Evolutionary conservation across 495 filamentous ascomycete genomes (phyloP).

Genomic region (Parmelia sp.): DNA sequence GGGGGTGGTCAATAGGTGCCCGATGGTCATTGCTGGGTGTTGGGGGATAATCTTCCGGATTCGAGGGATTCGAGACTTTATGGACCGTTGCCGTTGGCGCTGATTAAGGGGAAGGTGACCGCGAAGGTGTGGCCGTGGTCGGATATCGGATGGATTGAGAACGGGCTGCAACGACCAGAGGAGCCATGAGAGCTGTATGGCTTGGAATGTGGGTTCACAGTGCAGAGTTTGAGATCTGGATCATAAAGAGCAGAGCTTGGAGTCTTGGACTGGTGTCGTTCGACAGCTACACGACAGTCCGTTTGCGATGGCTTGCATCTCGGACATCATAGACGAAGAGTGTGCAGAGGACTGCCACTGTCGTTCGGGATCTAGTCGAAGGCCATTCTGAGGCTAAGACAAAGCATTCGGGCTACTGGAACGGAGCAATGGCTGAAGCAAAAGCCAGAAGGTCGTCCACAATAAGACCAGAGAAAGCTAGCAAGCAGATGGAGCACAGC

Average conservation of each 20-base stretch:
- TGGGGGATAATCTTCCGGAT: slow-evolving; percentile 76
- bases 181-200: background rate
- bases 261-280: too few species aligned
- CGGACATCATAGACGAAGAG: background rate
- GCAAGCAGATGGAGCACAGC: too few species aligned
- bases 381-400: background rate
- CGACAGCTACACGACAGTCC: background rate
- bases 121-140: slow-evolving; percentile 51
- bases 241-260: background rate
- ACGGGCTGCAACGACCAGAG: slow-evolving; percentile 38
- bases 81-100: slow-evolving; percentile 75
- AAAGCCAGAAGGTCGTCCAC: too few species aligned
- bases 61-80: slow-evolving; percentile 81
- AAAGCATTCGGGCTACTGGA: too few species aligned
- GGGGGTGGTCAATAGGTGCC: slow-evolving; percentile 54
- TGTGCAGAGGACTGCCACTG: background rate
- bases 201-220: background rate
- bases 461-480: too few species aligned
- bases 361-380: background rate
- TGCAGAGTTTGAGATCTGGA: background rate
- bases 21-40: slow-evolving; percentile 79
- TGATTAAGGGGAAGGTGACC: slow-evolving; percentile 83
- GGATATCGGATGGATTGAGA: slow-evolving; percentile 46
- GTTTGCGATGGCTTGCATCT: background rate
- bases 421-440: too few species aligned